Base-by-base conservation (phyloP, 2,329 filamentous ascomycete genomes). In the Colletotrichum sp. region DNA sequence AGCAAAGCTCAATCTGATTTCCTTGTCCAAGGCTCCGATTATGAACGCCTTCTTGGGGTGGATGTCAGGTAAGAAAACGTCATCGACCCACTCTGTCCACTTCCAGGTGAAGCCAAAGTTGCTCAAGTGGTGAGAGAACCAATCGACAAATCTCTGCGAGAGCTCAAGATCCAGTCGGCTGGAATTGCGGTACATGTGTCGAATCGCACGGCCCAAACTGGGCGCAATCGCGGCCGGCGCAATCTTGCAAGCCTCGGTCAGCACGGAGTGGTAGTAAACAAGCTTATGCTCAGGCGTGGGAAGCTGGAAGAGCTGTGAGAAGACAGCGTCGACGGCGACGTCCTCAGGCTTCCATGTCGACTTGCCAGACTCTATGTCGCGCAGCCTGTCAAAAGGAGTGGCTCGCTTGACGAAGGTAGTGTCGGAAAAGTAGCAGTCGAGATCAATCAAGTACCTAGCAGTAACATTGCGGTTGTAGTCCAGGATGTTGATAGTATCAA, bases 51-150 rank as follows among this genome's bases (percentile, higher is more conserved):
- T 98, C 86, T 93, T 94, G 2, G 97, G 96, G 82, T 98, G 92
- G 38, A 97, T 87, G 76, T 93, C 88, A 0, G 95, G 91, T 30
- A 97, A 89, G 58, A 92, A 89, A 18, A 98, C 92, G 82, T 98
- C 96, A 18, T 96, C 95, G 64, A 94, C 90, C 97, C 97, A 99
- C 86, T 99, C 97, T 18, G 94, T 93, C 97, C 97, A 99, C 85
- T 98, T 98, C 97, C 97, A 99, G 12, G 97, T 97, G 83, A 98
- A 99, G 69, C 98, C 97, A 83, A 99, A 99, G 87, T 99, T 99
- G 86, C 96, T 98, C 79, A 99, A 87, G 87, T 99, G 97, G 83
- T 99, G 97, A 21, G 96, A 92, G 82, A 99, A 99, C 97, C 97
- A 99, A 83, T 98, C 96, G 82, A 98, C 89, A 85, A 98, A 98